Percentiles rank a stretch among this genome's conserved stretches.
Evolutionary conservation across 768 basidiomycete species (phyloP).

Genomic region (Auriscalpium vulgare): DNA sequence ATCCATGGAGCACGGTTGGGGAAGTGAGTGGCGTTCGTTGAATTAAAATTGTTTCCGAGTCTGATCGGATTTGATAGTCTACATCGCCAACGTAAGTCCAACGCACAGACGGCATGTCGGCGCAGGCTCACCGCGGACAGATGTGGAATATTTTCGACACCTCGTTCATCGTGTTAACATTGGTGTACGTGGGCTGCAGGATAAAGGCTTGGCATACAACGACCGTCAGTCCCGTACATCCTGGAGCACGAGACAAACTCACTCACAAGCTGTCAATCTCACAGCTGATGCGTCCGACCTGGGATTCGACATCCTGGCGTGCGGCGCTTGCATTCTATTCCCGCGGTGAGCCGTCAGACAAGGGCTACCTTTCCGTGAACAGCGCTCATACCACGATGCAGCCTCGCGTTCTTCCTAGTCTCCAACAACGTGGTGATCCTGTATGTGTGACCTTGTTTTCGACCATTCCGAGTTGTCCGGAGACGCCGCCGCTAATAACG

Average conservation of each 20-base stretch:
- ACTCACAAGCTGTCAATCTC: neutral
- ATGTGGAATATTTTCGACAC: conserved; percentile 91
- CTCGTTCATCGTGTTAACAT: conserved; percentile 60
- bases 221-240: neutral
- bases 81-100: conserved; percentile 65
- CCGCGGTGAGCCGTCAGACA: conserved; percentile 45
- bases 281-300: conserved; percentile 37
- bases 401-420: conserved; percentile 75
- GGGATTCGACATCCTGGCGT: conserved; percentile 79
- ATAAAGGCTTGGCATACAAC: neutral
- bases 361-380: neutral
- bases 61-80: conserved; percentile 39
- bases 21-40: conserved; percentile 42
- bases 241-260: neutral
- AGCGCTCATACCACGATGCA: conserved; percentile 14
- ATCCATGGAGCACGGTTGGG: conserved; percentile 82
- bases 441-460: conserved; percentile 32
- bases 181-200: conserved; percentile 44
- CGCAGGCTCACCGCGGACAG: conserved; percentile 27
- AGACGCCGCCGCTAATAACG: neutral
- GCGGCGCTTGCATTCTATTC: conserved; percentile 79
- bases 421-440: conserved; percentile 73
- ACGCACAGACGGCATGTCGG: neutral
- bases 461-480: neutral
- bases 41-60: neutral